These are phyloP conservation scores for Umbellularia californica DNA, from an alignment of 164 flowering plant species.

Conservation along the genomic window DNA sequence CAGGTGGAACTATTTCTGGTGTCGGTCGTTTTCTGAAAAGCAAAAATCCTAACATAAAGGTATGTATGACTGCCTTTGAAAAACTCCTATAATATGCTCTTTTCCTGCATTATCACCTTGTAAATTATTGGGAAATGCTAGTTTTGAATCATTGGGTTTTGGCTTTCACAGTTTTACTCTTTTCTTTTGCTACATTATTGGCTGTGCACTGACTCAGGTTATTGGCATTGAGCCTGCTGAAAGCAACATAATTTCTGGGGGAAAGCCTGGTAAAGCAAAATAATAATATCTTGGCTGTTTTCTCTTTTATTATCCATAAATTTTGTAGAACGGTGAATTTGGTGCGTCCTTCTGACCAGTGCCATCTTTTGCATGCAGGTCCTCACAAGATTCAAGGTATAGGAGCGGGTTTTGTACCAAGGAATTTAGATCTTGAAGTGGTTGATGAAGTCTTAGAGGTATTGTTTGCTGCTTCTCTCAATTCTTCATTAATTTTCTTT, in stretches of 20 bases:
- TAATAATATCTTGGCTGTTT: not conserved
- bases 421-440: slow-evolving; percentile 61
- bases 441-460: slow-evolving; percentile 91
- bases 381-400: slow-evolving; percentile 99
- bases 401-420: slow-evolving; percentile 97
- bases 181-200: not conserved
- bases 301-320: not conserved
- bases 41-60: slow-evolving; percentile 75
- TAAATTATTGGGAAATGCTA: not conserved
- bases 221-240: slow-evolving; percentile 92
- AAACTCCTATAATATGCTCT: not conserved
- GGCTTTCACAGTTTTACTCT: not conserved
- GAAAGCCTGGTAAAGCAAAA: slow-evolving; percentile 71
- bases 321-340: not conserved
- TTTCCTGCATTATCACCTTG: not conserved
- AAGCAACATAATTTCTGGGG: slow-evolving; percentile 90
- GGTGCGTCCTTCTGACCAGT: not conserved
- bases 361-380: slow-evolving; percentile 41
- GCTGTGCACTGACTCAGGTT: slow-evolving; percentile 34
- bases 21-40: slow-evolving; percentile 76
- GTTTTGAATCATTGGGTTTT: not conserved
- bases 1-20: slow-evolving; percentile 93
- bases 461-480: not conserved
- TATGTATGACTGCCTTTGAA: slow-evolving; percentile 12
- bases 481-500: not conserved